phyloP scores from a whole-genome alignment of 2,329 filamentous ascomycete species.

The Thielaviopsis punctulata region DNA sequence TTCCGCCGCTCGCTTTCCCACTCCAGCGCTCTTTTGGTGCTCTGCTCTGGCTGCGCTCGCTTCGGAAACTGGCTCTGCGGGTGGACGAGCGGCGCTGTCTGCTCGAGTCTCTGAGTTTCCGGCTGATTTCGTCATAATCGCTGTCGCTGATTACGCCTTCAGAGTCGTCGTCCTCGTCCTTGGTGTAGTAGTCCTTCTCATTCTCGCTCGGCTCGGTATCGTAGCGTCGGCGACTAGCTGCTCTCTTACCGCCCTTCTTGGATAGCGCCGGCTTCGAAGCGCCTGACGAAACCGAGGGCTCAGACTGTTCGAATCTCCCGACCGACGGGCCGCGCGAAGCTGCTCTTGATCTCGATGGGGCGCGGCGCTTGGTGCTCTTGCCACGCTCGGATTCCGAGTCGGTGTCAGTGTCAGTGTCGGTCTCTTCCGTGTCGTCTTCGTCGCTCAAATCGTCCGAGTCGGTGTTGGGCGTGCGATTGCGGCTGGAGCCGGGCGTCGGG shows the following conservation, averaged over 20 bases:
- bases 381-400: not conserved
- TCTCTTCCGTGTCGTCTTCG: conserved; percentile 3
- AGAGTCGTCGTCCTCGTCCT: conserved; percentile 5
- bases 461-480: conserved; percentile 9
- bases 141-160: not conserved
- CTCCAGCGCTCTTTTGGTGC: not conserved
- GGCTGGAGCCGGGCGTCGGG: conserved; percentile 8
- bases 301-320: not conserved
- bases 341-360: not conserved
- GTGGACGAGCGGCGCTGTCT: conserved; percentile 3
- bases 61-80: conserved; percentile 1
- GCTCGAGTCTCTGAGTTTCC: conserved; percentile 1
- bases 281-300: not conserved
- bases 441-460: conserved; percentile 4
- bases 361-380: not conserved
- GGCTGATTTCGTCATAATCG: not conserved
- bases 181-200: conserved; percentile 4
- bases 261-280: not conserved
- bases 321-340: not conserved
- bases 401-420: not conserved
- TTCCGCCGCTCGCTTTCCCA: not conserved
- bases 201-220: conserved; percentile 7
- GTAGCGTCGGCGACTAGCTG: not conserved
- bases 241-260: not conserved
- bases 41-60: conserved; percentile 6